Evolutionary conservation across 305 asterid genomes (phyloP), one percentile per base, ranked within the genome.

Genomic region (Solanum hybrid): DNA sequence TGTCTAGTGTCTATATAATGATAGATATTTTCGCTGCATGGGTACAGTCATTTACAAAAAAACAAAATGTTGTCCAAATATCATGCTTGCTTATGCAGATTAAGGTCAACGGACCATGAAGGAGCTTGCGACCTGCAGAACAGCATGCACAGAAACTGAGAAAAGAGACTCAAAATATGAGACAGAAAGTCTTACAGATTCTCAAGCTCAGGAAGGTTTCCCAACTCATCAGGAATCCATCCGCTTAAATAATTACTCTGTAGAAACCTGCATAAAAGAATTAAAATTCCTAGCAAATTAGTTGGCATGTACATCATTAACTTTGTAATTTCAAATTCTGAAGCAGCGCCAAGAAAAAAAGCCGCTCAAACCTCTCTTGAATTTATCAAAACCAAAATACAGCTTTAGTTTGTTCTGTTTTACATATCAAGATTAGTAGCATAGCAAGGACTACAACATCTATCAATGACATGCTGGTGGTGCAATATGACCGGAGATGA

Each of bases 231-330:
- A 39, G 99, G 99, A 93, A 97, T 95, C 86, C 28, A 81, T 89
- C 99, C 99, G 89, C 99, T 96, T 90, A 97, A 92, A 94, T 94
- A 97, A 93, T 97, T 97, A 82, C 98, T 98, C 98, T 97, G 99
- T 94, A 97, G 92, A 94, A 90, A 95, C 91, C 99, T 97, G 98
- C 88, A 89, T 71, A 90, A 88, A 90, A 91, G 85, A 89, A 46
- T 28, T 83, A 51, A 10, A 31, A 85, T 10, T 57, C 76, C 88
- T 18, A 51, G 40, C 22, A 85, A 85, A 57, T 85, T 57, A 85
- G 76, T 73, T 31, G 29, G 75, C 42, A 11, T 31, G 20, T 85
- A 22, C 33, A 57, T 33, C 20, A 85, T 57, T 57, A 85, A 51
- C 42, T 57, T 51, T 11, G 88, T 57, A 51, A 57, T 57, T 46